Conservation (phyloP, 345 rosid species). For the Arabidopsis suecica region DNA sequence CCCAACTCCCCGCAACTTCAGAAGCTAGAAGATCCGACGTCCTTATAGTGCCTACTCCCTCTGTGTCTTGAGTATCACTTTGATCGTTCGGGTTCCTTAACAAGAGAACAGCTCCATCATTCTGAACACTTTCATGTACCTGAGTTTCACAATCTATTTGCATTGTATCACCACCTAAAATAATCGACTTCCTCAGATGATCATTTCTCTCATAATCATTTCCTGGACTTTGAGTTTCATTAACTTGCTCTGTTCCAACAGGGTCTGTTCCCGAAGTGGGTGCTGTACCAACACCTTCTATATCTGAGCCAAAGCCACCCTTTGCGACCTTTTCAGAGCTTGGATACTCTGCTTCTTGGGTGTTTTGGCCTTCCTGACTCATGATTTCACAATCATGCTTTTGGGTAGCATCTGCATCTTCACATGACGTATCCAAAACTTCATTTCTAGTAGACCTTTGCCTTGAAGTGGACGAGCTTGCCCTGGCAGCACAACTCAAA, state of each 20-base stretch:
- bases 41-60: slow-evolving; percentile 63
- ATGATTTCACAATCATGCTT: slow-evolving; percentile 80
- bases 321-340: slow-evolving; percentile 55
- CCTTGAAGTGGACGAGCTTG: slow-evolving; percentile 60
- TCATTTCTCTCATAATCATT: slow-evolving; percentile 48
- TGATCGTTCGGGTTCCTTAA: slow-evolving; percentile 48
- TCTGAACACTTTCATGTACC: slow-evolving; percentile 54
- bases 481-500: slow-evolving; percentile 49
- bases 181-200: slow-evolving; percentile 49
- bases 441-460: slow-evolving; percentile 51
- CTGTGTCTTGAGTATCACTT: slow-evolving; percentile 62
- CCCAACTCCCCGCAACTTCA: slow-evolving; percentile 93
- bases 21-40: slow-evolving; percentile 88
- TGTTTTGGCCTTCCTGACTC: slow-evolving; percentile 79
- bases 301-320: slow-evolving; percentile 86
- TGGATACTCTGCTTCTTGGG: slow-evolving; percentile 75
- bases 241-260: slow-evolving; percentile 76
- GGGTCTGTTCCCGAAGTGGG: slow-evolving; percentile 62
- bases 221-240: slow-evolving; percentile 78
- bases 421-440: slow-evolving; percentile 55
- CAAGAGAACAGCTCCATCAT: slow-evolving; percentile 34
- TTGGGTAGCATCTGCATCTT: slow-evolving; percentile 83
- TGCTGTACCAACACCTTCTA: slow-evolving; percentile 65
- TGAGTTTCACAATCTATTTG: slow-evolving; percentile 77
- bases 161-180: slow-evolving; percentile 74